phyloP scores from a whole-genome alignment of 345 rosid genomes.

The Lenwebbia sp. region DNA sequence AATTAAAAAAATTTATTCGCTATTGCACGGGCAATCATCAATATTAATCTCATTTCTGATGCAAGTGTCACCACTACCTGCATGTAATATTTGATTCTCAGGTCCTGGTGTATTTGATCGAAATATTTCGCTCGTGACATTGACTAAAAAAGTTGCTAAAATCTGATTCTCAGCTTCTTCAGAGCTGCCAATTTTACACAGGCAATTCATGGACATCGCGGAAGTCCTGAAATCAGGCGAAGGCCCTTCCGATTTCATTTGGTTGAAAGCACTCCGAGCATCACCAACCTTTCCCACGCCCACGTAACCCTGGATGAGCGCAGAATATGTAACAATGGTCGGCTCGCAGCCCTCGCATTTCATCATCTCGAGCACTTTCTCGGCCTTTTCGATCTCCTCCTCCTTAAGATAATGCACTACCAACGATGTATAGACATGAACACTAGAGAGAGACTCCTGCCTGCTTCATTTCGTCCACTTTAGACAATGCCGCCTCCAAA shows the following conservation, averaged over 20 bases:
- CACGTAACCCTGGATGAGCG: slow-evolving; percentile 57
- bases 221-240: slow-evolving; percentile 66
- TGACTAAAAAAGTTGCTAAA: neutral
- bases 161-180: slow-evolving; percentile 49
- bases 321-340: slow-evolving; percentile 52
- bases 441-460: slow-evolving; percentile 34
- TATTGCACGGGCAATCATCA: neutral
- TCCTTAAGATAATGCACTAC: slow-evolving; percentile 50
- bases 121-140: neutral
- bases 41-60: neutral
- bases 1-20: neutral
- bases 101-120: neutral
- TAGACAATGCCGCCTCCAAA: slow-evolving; percentile 44
- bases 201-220: slow-evolving; percentile 41
- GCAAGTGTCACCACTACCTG: neutral
- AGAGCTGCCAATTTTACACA: slow-evolving; percentile 46
- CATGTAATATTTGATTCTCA: neutral
- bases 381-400: slow-evolving; percentile 37
- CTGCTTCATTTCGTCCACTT: slow-evolving; percentile 50
- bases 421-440: slow-evolving; percentile 61
- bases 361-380: slow-evolving; percentile 39
- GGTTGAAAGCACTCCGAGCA: slow-evolving; percentile 38
- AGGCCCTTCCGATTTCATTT: slow-evolving; percentile 34
- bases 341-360: slow-evolving; percentile 38
- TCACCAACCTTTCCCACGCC: slow-evolving; percentile 28